A percentile compares a stretch with the other conserved stretches of the same genome.
phyloP scores from a whole-genome alignment of 352 stramenopile species.

The Globisporangium ultimum region DNA sequence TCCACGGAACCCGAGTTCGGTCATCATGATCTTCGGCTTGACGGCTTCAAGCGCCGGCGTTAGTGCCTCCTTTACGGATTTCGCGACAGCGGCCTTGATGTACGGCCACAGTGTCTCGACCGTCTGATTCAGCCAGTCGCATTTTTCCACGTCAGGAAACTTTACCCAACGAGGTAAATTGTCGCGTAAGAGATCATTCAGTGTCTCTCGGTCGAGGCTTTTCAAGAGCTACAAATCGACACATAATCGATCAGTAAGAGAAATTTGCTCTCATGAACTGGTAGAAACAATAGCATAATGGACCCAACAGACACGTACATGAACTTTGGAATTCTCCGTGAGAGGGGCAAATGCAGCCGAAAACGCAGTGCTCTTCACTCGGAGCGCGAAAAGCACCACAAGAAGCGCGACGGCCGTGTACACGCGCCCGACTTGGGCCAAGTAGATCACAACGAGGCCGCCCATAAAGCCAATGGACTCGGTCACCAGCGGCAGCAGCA shows the following conservation, averaged over 20 bases:
- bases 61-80: constrained; percentile 30
- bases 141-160: constrained; percentile 45
- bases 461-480: constrained; percentile 26
- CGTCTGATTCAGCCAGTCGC: constrained; percentile 40
- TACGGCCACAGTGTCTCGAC: constrained; percentile 48
- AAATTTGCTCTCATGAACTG: background rate
- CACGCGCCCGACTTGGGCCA: constrained; percentile 16
- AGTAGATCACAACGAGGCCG: constrained; percentile 20
- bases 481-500: constrained; percentile 32
- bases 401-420: constrained; percentile 23
- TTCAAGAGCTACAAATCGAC: constrained; percentile 21
- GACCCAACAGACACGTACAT: constrained; percentile 12
- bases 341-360: constrained; percentile 20
- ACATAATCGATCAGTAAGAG: background rate
- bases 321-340: constrained; percentile 30
- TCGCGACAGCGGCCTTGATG: constrained; percentile 37
- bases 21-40: constrained; percentile 43
- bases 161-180: constrained; percentile 44
- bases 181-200: constrained; percentile 38
- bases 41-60: constrained; percentile 30
- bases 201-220: constrained; percentile 32
- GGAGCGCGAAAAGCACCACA: constrained; percentile 30
- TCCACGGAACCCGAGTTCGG: constrained; percentile 34
- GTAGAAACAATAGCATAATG: background rate
- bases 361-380: constrained; percentile 32